Evolutionary conservation across 116 monocot species (phyloP).

Genomic region (Phalaenopsis hybrid): DNA sequence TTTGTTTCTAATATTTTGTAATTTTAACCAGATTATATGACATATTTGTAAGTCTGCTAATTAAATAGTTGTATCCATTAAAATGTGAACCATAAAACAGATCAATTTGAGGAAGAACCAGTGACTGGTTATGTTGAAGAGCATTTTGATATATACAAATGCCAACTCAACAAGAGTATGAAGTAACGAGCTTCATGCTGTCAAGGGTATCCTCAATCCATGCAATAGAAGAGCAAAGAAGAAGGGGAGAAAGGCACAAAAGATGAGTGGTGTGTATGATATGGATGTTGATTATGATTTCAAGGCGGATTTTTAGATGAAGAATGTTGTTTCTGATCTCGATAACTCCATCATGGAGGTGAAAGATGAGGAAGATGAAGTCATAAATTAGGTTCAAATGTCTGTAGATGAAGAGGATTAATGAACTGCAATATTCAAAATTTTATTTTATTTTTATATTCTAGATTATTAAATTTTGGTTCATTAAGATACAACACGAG

Average conservation of each 20-base stretch:
- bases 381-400: slow-evolving; percentile 23
- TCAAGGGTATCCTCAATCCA: slow-evolving; percentile 77
- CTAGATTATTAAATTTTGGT: too few species aligned
- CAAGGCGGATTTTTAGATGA: slow-evolving; percentile 59
- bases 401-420: slow-evolving; percentile 35
- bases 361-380: slow-evolving; percentile 14
- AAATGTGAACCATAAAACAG: slow-evolving; percentile 16
- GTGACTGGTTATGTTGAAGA: slow-evolving; percentile 32
- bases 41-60: too few species aligned
- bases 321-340: slow-evolving; percentile 4
- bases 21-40: too few species aligned
- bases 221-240: slow-evolving; percentile 50
- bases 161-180: slow-evolving; percentile 22
- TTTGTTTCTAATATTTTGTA: too few species aligned
- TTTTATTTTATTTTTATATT: neutral
- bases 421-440: neutral
- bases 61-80: slow-evolving; percentile 11
- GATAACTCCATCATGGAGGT: slow-evolving; percentile 3
- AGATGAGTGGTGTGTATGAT: slow-evolving; percentile 19
- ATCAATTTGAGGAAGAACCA: slow-evolving; percentile 20
- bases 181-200: slow-evolving; percentile 59
- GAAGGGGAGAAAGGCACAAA: slow-evolving; percentile 37
- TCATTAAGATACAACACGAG: too few species aligned
- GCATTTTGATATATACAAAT: slow-evolving; percentile 18
- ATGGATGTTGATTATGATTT: slow-evolving; percentile 88